Conservation (phyloP, 257 asterid genomes). For the Solanum ossicruentum region DNA sequence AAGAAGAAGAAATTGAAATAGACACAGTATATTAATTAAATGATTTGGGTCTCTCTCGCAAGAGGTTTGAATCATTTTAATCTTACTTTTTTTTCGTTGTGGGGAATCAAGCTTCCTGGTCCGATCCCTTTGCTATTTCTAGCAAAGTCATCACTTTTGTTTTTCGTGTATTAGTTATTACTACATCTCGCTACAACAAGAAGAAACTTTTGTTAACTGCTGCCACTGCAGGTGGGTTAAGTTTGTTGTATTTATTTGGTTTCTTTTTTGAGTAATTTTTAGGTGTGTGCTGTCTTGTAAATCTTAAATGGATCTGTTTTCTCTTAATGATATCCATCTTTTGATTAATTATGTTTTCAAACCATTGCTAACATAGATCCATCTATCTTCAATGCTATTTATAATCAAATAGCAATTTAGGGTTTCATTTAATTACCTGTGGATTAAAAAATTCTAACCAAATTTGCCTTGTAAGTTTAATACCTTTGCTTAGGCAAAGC, state of each 20-base stretch:
- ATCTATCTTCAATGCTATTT: background rate
- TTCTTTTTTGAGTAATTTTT: background rate
- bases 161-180: background rate
- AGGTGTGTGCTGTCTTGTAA: background rate
- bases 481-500: background rate
- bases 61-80: background rate
- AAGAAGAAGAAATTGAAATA: background rate
- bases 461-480: background rate
- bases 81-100: background rate
- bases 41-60: background rate
- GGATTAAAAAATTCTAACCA: background rate
- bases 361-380: background rate
- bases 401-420: background rate
- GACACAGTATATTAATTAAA: background rate
- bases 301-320: background rate
- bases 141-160: background rate
- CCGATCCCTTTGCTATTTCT: slow-evolving; percentile 24
- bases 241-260: background rate
- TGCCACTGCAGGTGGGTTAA: background rate
- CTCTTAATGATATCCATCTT: background rate
- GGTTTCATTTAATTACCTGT: background rate
- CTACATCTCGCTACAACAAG: background rate
- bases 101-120: slow-evolving; percentile 70
- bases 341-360: background rate
- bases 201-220: background rate